Evolutionary conservation across 768 basidiomycete species (phyloP).

Genomic region (Lactifluus pinguis): DNA sequence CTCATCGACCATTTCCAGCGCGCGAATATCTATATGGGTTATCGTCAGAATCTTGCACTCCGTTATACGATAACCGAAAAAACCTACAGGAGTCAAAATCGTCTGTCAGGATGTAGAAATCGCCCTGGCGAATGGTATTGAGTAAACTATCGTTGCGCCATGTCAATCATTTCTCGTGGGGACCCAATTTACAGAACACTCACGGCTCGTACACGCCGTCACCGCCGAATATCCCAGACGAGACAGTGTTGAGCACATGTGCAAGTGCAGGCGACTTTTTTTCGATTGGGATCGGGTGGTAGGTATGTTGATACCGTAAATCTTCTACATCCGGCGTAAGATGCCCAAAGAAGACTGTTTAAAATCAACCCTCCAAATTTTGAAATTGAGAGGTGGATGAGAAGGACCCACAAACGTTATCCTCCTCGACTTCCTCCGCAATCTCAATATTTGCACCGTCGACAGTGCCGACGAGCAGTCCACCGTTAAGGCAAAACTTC

Average conservation of each 20-base stretch:
- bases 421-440: slow-evolving; percentile 89
- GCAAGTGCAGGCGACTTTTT: slow-evolving; percentile 79
- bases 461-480: slow-evolving; percentile 78
- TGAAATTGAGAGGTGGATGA: not conserved
- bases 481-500: slow-evolving; percentile 90
- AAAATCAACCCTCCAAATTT: not conserved
- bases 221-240: slow-evolving; percentile 75
- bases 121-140: slow-evolving; percentile 67
- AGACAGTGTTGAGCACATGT: slow-evolving; percentile 65
- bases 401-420: slow-evolving; percentile 71
- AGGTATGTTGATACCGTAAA: slow-evolving; percentile 76
- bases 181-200: slow-evolving; percentile 25
- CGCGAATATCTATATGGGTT: slow-evolving; percentile 53
- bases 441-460: slow-evolving; percentile 97
- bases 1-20: slow-evolving; percentile 80
- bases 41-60: not conserved
- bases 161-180: not conserved
- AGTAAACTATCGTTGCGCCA: slow-evolving; percentile 41
- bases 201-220: slow-evolving; percentile 77
- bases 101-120: slow-evolving; percentile 78
- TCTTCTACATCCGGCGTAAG: slow-evolving; percentile 83
- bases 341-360: slow-evolving; percentile 80
- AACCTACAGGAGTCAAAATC: slow-evolving; percentile 87
- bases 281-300: slow-evolving; percentile 73
- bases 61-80: not conserved